Base-by-base conservation (phyloP, 1,284 basidiomycete species). In the Cystobasidium pallidum region DNA sequence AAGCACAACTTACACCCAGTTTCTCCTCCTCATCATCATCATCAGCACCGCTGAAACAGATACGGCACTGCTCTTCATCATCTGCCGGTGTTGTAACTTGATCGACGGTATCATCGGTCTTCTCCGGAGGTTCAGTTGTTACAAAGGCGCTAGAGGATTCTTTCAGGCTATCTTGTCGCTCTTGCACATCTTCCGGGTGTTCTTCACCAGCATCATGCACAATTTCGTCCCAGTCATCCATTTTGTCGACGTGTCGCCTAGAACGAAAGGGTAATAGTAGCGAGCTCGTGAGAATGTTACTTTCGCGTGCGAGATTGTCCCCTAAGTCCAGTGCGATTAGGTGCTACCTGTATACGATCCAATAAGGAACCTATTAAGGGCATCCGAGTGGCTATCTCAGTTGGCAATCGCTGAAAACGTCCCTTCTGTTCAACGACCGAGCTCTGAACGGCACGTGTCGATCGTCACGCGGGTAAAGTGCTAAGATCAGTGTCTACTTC, bases 41-140 rank as follows among this genome's bases (percentile, higher is more conserved):
- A 47, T 71, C 68, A 24, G 34, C 61, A 28, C 68, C 68, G 28
- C 41, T 17, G 61, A 71, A 71, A 47, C 68, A 71, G 19, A 71
- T 71, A 21, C 68, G 68, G 51, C 68, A 71, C 11, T 51, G 34
- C 21, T 57, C 49, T 24, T 63, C 68, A 41, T 64, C 68, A 11
- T 13, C 24, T 26, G 43, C 32, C 51, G 68, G 59, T 47, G 59
- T 3, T 17, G 17, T 8, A 57, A 43, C 52, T 2, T 52, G 51
- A 36, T 43, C 58, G 58, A 43, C 58, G 39, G 36, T 28, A 24
- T 61, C 58, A 19, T 43, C 30, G 0, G 26, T 39, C 34, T 41
- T 36, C 3, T 4, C 36, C 8, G 36, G 39, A 19, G n/a, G 0
- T 24, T 45, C 39, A 43, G 39, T 3, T 10, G 17, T 8, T 41